Evolutionary conservation across 805 yeast species (phyloP), one percentile per base, ranked within the genome.

Genomic region (Priceomyces medius): DNA sequence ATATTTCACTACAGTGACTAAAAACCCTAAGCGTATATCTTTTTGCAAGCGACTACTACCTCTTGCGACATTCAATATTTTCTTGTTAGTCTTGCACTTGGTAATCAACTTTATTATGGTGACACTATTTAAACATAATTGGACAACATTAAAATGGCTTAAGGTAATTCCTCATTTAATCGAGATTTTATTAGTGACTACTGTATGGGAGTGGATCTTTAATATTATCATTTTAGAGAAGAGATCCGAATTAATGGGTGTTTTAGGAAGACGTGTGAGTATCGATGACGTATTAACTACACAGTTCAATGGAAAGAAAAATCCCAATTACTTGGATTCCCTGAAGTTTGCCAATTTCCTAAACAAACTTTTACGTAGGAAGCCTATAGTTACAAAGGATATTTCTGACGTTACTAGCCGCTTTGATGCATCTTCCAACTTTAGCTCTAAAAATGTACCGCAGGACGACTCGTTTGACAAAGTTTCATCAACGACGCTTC

Each of bases 131-230:
- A 42, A 47, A 9, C 17, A 37, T 8, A 55, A 55, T 24, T 65
- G 73, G 69, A 59, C 73, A 19, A 65, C 67, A n/a, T 68, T 67
- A 10, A 76, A 84, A 70, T 70, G 85, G 54, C 59, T 74, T 0
- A 63, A 68, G 21, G 62, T 76, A 3, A 51, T 71, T 9, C 65
- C 75, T 3, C 68, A 46, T 31, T 45, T 80, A 31, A 51, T 78
- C 4, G 75, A 76, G 36, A 67, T 80, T 12, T 67, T 79, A 26
- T 59, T 79, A 3, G 62, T 74, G 13, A 76, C 81, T 1, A 66
- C 78, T 18, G 68, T 80, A 1, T 82, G 86, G 84, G 88, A 83
- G 59, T 80, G 88, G 83, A 58, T 80, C 7, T 76, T 68, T 50
- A 73, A 79, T 33, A 78, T 81, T 31, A 73, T 76, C 46, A 53